Conservation (phyloP, 345 rosid genomes). For the Citrus hindsii region DNA sequence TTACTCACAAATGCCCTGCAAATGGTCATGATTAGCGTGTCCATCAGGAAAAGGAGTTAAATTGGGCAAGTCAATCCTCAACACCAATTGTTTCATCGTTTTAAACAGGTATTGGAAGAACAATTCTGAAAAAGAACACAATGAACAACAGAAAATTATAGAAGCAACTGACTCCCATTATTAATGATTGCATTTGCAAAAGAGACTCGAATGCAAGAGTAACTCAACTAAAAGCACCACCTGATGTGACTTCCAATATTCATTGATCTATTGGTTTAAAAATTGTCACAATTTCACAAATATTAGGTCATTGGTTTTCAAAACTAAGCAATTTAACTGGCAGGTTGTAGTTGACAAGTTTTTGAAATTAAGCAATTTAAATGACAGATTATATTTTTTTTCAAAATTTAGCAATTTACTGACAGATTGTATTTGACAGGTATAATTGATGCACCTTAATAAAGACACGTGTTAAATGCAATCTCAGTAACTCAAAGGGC, state of each 20-base stretch:
- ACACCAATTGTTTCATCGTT: not conserved
- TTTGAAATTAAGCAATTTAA: too few species aligned
- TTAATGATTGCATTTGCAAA: not conserved
- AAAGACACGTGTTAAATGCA: not conserved
- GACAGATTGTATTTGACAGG: not conserved
- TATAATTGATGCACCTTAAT: not conserved
- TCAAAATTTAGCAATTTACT: not conserved
- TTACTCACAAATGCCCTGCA: slow-evolving; percentile 60
- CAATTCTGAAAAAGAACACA: not conserved
- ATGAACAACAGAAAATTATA: not conserved
- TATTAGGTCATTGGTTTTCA: not conserved
- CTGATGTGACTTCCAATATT: not conserved
- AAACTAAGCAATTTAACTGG: not conserved
- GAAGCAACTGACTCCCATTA: not conserved
- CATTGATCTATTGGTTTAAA: not conserved
- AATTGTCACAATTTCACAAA: not conserved
- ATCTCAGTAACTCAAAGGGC: not conserved
- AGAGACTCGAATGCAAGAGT: not conserved
- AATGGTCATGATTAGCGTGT: not conserved
- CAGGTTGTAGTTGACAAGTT: not conserved
- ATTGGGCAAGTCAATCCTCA: not conserved
- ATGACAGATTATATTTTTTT: too few species aligned
- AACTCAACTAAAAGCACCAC: not conserved
- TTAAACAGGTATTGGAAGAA: not conserved
- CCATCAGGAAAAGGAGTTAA: not conserved